Evolutionary conservation across 768 basidiomycete species (phyloP).

Genomic region (Lactarius hengduanensis): DNA sequence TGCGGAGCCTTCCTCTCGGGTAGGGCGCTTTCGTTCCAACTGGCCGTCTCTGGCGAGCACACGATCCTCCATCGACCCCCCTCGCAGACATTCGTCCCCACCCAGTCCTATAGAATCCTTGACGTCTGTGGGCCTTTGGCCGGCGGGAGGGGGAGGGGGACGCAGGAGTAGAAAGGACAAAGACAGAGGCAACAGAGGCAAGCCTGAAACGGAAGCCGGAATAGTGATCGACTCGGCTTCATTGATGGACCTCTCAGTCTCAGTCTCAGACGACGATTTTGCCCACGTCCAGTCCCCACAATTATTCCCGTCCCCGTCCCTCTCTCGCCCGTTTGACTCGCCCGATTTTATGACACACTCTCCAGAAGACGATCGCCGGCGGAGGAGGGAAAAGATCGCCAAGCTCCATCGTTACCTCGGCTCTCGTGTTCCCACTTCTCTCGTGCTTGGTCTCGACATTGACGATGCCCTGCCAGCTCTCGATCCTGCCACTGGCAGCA

Average conservation of each 20-base stretch:
- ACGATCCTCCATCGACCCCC: constrained; percentile 20
- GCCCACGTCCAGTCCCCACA: not conserved
- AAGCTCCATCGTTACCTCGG: constrained; percentile 85
- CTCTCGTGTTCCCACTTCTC: constrained; percentile 69
- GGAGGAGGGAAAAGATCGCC: constrained; percentile 73
- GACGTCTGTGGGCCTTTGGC: constrained; percentile 15
- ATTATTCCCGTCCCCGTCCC: constrained; percentile 18
- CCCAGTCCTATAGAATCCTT: constrained; percentile 47
- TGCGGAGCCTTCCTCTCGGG: constrained; percentile 7
- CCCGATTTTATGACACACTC: constrained; percentile 43
- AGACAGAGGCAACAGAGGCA: constrained; percentile 8
- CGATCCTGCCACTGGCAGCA: constrained; percentile 25
- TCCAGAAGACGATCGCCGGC: constrained; percentile 60
- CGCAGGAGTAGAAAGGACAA: constrained; percentile 2
- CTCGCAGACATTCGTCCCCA: constrained; percentile 57
- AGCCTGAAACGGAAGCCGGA: not conserved
- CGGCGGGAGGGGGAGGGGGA: constrained; percentile 15
- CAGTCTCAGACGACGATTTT: constrained; percentile 65
- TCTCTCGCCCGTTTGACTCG: constrained; percentile 47
- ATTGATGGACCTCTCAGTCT: constrained; percentile 71
- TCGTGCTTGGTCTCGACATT: constrained; percentile 53
- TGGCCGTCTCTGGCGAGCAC: constrained; percentile 3
- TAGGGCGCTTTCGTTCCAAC: not conserved
- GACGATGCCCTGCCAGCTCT: constrained; percentile 37
- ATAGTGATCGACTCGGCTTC: constrained; percentile 37